Base-by-base conservation (phyloP, 2,329 filamentous ascomycete species). In the Acrodontium crateriforme region DNA sequence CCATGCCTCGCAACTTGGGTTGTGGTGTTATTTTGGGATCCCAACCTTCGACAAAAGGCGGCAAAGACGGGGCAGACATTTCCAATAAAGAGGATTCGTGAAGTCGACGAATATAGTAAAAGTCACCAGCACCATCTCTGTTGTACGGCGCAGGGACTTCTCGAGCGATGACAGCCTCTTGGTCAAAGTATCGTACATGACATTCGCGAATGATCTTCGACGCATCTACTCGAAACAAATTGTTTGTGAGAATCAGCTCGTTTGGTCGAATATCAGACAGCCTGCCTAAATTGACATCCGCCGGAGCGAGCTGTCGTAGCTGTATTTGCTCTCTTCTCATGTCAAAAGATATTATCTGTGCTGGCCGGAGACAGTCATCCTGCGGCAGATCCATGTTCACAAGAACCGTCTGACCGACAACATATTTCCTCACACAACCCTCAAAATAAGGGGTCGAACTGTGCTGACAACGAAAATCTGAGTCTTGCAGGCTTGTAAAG, bases 61-160 rank as follows among this genome's bases (percentile, higher is more conserved):
- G 19, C 18, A 28, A 18, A 17, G 9, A 13, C 49, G 45, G 1
- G 46, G 22, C 1, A 29, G 27, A 10, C 25, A 25, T 5, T 42
- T 26, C 18, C 9, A 18, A 11, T 14, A 19, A 19, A 12, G 22
- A n/a, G n/a, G n/a, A n/a, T n/a, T n/a, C n/a, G n/a, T n/a, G n/a
- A n/a, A n/a, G n/a, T n/a, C n/a, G n/a, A 10, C 12, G 19, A 3
- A 50, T 30, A 25, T 34, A 79, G 45, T 77, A 87, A 10, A 66
- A 64, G 35, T 78, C 71, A 0, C 74, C 78, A 0, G 65, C 67
- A 0, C 81, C 81, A 12, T 66, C 56, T 1, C 70, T 60, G 37
- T 72, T 58, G 47, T 84, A 89, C 0, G 78, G 78, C 0, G 61
- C 53, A 0, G 69, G 65, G 3, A 85, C 60, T 0, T 42, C 31